A percentile compares a stretch with the other conserved stretches of the same genome.
These are phyloP conservation scores for Epichloe coenophiala DNA, from an alignment of 2,329 filamentous ascomycete species.

Conservation along the genomic window DNA sequence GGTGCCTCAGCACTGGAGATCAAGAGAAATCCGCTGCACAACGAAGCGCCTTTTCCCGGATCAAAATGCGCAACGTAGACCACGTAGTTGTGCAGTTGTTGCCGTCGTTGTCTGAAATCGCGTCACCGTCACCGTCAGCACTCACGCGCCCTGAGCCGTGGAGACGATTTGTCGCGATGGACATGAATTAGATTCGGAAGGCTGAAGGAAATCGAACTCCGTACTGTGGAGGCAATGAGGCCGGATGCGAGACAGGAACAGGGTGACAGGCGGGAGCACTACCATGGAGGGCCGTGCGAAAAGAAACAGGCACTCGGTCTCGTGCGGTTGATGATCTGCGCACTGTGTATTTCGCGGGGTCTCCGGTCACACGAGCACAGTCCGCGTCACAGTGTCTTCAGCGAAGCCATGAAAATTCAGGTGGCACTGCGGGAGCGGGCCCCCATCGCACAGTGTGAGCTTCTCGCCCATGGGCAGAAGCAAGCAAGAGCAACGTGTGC, in stretches of 20 bases:
- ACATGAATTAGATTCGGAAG: slow-evolving; percentile 9
- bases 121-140: slow-evolving; percentile 9
- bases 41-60: not conserved
- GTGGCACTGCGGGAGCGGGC: not conserved
- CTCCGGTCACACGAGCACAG: not conserved
- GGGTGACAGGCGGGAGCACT: not conserved
- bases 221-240: slow-evolving; percentile 3
- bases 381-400: not conserved
- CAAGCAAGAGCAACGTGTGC: not conserved
- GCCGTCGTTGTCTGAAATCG: slow-evolving; percentile 3
- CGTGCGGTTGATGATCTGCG: fast-evolving
- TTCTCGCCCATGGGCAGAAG: not conserved
- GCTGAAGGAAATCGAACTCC: not conserved
- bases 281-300: not conserved
- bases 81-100: not conserved
- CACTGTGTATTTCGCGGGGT: not conserved
- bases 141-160: slow-evolving; percentile 14
- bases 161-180: slow-evolving; percentile 13
- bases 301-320: too few species aligned
- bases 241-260: slow-evolving; percentile 5
- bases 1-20: slow-evolving; percentile 6
- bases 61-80: not conserved
- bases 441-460: not conserved
- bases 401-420: not conserved
- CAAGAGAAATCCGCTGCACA: not conserved